Percentiles rank a stretch among this genome's conserved stretches.
Evolutionary conservation across 2,329 filamentous ascomycete species (phyloP).

Genomic region (Trichoderma endophyticum): DNA sequence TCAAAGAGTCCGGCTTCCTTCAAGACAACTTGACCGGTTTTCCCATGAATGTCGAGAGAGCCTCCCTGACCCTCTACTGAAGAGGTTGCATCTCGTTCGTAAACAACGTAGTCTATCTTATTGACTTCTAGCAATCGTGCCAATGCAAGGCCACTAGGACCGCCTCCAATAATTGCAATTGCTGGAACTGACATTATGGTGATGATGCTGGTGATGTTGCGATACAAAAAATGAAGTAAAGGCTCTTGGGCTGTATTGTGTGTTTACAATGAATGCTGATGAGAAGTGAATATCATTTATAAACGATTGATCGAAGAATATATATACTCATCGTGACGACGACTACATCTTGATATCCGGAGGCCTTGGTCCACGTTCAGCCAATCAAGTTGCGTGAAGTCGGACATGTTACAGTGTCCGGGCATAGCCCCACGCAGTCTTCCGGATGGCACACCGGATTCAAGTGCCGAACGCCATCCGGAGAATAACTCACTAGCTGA

Average conservation of each 20-base stretch:
- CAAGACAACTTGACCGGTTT: slow-evolving; percentile 49
- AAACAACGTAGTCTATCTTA: slow-evolving; percentile 47
- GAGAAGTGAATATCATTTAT: not conserved
- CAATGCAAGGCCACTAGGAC: slow-evolving; percentile 38
- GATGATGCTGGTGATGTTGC: not conserved
- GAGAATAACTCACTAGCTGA: not conserved
- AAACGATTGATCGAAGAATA: not conserved
- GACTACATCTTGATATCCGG: not conserved
- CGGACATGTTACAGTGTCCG: not conserved
- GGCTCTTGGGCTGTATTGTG: not conserved
- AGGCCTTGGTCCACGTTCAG: not conserved
- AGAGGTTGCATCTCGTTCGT: slow-evolving; percentile 43
- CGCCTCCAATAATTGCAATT: slow-evolving; percentile 49
- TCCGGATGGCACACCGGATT: not conserved
- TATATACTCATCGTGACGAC: not conserved
- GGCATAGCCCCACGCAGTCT: not conserved
- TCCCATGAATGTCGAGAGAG: slow-evolving; percentile 52
- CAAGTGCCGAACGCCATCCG: not conserved
- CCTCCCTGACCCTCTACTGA: slow-evolving; percentile 50
- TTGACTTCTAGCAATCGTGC: slow-evolving; percentile 50
- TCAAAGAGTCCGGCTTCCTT: slow-evolving; percentile 48
- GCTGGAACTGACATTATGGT: slow-evolving; percentile 3
- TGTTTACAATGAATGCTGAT: not conserved
- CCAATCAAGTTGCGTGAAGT: not conserved
- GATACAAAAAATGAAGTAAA: not conserved